Conservation (phyloP, 305 asterid genomes). For the Rubia peregrina region DNA sequence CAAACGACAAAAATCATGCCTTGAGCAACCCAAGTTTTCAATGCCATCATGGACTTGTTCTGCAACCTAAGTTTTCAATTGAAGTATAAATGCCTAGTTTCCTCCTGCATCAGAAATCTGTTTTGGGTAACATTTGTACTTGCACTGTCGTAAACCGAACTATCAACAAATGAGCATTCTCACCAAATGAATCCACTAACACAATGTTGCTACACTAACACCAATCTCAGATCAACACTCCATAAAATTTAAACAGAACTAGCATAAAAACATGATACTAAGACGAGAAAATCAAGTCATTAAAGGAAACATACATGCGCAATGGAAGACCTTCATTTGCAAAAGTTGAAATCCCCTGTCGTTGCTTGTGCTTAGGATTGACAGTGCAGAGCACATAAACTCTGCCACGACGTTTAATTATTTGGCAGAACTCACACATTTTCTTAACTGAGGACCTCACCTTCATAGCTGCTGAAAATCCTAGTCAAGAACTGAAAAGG, state of each 20-base stretch:
- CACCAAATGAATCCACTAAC: not conserved
- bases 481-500: not conserved
- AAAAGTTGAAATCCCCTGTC: constrained; percentile 77
- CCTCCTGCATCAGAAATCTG: not conserved
- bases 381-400: constrained; percentile 76
- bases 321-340: constrained; percentile 57
- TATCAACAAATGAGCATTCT: no score
- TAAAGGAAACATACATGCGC: constrained; percentile 39
- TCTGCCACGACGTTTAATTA: constrained; percentile 84
- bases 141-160: not conserved
- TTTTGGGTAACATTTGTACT: not conserved
- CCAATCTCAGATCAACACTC: not conserved
- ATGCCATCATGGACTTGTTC: not conserved
- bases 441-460: constrained; percentile 93
- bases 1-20: not conserved
- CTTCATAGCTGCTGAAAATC: constrained; percentile 57
- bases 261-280: not conserved
- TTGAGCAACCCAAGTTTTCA: not conserved
- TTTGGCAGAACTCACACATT: constrained; percentile 82
- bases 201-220: no score
- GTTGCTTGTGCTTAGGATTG: constrained; percentile 95
- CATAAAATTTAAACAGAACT: not conserved
- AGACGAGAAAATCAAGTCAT: not conserved
- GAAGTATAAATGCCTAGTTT: not conserved
- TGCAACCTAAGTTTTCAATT: not conserved